Base-by-base conservation (phyloP, 257 asterid species). In the Fraxinus pennsylvanica region DNA sequence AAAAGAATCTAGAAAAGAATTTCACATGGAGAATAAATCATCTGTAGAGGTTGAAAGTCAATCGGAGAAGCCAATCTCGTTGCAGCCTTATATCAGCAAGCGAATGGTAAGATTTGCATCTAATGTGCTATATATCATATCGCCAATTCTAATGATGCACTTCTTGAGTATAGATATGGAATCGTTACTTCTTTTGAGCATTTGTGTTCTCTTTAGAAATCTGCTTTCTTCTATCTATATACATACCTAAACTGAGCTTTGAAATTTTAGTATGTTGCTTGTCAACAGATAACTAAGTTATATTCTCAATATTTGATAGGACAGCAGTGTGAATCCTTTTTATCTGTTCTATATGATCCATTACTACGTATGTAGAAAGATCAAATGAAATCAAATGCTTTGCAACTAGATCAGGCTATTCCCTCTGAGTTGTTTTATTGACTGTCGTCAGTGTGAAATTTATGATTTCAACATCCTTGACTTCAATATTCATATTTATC, bases 71-170 rank as follows among this genome's bases (percentile, higher is more conserved):
- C 73, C 71, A 54, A 45, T 85, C 76, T 89, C 84, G 9, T 76
- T 94, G 72, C 97, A 92, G 82, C 99, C 99, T 87, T 92, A 94
- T 76, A 75, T 91, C 90, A 88, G 97, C 90, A 94, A 94, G 86
- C 89, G 94, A 88, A 89, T 84, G 97, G 99, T 92, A 80, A 89
- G 79, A n/a, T 63, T 57, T 74, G 32, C 35, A 30, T 52, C 14
- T 33, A 1, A 6, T 39, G 1, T 15, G 27, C 61, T n/a, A 52
- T 69, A n/a, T 76, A 22, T 45, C 45, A 21, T 36, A 17, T 66
- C 39, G 13, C 41, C 14, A 59, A 59, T 14, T 35, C 22, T 21
- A 27, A 0, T 30, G 19, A 13, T 78, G 27, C 35, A 36, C 25
- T 21, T 30, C 3, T 76, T 77, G 10, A n/a, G 33, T 50, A 4